These are phyloP conservation scores for Flaveria sonorensis DNA, from an alignment of 129 eudicot genomes.

Conservation along the genomic window DNA sequence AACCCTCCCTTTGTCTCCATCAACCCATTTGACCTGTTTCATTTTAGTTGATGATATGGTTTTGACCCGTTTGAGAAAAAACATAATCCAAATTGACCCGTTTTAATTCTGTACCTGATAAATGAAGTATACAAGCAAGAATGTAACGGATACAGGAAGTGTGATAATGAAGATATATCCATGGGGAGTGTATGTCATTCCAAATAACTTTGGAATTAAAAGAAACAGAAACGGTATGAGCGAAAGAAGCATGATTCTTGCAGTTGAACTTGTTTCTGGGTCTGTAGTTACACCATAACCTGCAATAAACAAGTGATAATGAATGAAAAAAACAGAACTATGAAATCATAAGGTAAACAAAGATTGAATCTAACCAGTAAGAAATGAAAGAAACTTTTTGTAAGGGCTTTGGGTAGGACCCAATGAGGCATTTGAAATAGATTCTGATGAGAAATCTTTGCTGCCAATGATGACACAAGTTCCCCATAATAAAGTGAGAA, in stretches of 20 bases:
- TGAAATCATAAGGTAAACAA: not conserved
- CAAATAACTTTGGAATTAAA: constrained; percentile 50
- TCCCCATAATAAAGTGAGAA: constrained; percentile 77
- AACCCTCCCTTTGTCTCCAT: not conserved
- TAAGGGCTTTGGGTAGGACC: constrained; percentile 22
- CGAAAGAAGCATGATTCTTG: constrained; percentile 69
- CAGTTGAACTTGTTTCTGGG: constrained; percentile 53
- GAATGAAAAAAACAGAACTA: not conserved
- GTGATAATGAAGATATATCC: constrained; percentile 45
- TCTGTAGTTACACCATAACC: constrained; percentile 68
- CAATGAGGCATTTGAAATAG: constrained; percentile 27
- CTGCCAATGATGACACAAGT: constrained; percentile 65
- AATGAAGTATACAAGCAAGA: constrained; percentile 63
- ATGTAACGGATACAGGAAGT: constrained; percentile 47
- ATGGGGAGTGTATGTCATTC: constrained; percentile 29
- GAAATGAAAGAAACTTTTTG: constrained; percentile 28
- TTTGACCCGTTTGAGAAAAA: constrained; percentile 15
- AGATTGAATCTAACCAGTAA: constrained; percentile 42
- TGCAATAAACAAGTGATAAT: constrained; percentile 23
- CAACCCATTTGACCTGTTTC: not conserved
- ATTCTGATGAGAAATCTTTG: constrained; percentile 27
- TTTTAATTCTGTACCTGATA: constrained; percentile 55
- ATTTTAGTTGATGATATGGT: not conserved
- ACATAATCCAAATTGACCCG: not conserved
- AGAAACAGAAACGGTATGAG: constrained; percentile 62